Base-by-base conservation (phyloP, 192 early-diverging fungal genomes). In the Backusella mclennaniae region DNA sequence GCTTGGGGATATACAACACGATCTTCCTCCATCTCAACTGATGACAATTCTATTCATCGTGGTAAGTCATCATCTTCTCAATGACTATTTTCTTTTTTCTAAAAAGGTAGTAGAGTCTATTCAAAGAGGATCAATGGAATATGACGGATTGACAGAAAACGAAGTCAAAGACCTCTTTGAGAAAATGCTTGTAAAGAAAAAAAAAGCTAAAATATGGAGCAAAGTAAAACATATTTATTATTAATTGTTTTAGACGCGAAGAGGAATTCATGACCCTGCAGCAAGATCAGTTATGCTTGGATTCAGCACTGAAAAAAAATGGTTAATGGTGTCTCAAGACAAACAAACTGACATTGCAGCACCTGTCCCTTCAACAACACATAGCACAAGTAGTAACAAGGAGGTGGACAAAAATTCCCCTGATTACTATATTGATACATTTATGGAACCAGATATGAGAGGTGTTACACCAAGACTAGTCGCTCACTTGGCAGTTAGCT, bases 271-370 rank as follows among this genome's bases (percentile, higher is more conserved):
- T 31, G 84, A 87, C 56, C 66, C 77, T 15, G 80, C 83, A 44
- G 80, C 84, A 69, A 79, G 86, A 56, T 78, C 79, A 69, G 79
- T 77, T 41, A 88, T 88, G 87, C 46, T 82, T 19, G 75, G 75
- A 72, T 82, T 88, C 39, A 66, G 85, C 5, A 74, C 84, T 7
- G 89, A 88, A 1, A 90, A 87, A 69, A 90, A 90, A 68, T 88
- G 89, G 87, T 69, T 87, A n/a, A 82, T 90, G 75, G 85, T 90
- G 26, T 87, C 82, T 23, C 84, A 86, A 71, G 85, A 90, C 42
- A 81, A 85, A 52, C 76, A 84, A 36, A 78, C 77, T 17, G 85
- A 86, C 49, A 80, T 81, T 35, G 79, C 69, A 35, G 70, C 78
- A 66, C 73, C 69, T 17, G 41, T n/a, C 35, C 26, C 73, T 46